Conservation (phyloP, 768 basidiomycete genomes). For the Mrakia gelida region DNA sequence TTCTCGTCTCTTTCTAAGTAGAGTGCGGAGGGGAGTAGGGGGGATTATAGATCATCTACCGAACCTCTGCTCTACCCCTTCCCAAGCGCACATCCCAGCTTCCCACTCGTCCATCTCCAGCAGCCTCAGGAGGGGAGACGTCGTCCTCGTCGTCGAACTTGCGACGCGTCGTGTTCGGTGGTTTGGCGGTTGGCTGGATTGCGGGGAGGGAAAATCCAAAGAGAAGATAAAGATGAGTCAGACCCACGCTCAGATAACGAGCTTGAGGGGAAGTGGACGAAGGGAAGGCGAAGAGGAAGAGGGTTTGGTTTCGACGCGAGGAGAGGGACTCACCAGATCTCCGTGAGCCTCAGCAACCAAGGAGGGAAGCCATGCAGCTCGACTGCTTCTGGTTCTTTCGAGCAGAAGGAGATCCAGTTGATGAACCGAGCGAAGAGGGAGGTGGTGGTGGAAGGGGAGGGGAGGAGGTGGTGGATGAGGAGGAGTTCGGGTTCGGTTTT, state of each 20-base stretch:
- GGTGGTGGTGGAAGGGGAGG: not conserved
- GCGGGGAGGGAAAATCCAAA: not conserved
- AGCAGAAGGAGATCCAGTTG: not conserved
- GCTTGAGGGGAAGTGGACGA: not conserved
- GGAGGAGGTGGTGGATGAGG: slow-evolving; percentile 1
- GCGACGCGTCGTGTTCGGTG: not conserved
- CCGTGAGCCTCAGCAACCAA: not conserved
- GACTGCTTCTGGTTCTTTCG: not conserved
- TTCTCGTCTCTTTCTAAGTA: no score
- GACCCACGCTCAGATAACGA: not conserved
- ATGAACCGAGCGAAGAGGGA: not conserved
- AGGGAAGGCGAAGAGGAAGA: no score
- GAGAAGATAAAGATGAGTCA: not conserved
- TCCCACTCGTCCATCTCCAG: not conserved
- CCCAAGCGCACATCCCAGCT: slow-evolving; percentile 11
- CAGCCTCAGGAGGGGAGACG: not conserved
- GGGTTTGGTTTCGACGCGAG: no score
- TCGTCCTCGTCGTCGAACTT: no score
- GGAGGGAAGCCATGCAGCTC: slow-evolving; percentile 12
- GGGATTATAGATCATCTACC: not conserved
- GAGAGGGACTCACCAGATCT: slow-evolving; percentile 15
- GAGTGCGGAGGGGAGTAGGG: no score
- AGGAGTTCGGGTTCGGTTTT: slow-evolving; percentile 11
- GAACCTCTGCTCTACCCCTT: slow-evolving; percentile 13
- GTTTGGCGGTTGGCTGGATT: not conserved